Percentiles rank a stretch among this genome's conserved stretches.
phyloP scores from a whole-genome alignment of 352 stramenopile species.

The Phytophthora pseudosyringae region DNA sequence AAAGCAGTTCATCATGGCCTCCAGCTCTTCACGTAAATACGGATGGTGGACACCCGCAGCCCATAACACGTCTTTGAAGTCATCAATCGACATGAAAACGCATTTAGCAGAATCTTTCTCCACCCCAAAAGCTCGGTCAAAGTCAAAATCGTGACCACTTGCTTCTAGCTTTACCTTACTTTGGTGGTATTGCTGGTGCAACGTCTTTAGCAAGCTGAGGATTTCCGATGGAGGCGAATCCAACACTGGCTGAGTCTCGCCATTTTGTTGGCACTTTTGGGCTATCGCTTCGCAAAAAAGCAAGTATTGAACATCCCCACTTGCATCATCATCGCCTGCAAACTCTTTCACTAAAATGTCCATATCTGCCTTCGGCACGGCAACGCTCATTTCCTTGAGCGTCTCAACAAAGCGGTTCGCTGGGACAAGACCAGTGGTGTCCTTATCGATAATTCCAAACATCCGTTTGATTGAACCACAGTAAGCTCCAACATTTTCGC shows the following conservation, averaged over 20 bases:
- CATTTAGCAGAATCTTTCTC: slow-evolving; percentile 42
- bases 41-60: slow-evolving; percentile 61
- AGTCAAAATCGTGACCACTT: slow-evolving; percentile 46
- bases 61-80: slow-evolving; percentile 83
- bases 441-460: slow-evolving; percentile 84
- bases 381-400: slow-evolving; percentile 69
- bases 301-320: slow-evolving; percentile 51
- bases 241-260: slow-evolving; percentile 25
- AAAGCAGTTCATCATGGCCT: slow-evolving; percentile 67
- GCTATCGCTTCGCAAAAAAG: slow-evolving; percentile 67
- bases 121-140: slow-evolving; percentile 55
- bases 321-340: slow-evolving; percentile 29
- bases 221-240: slow-evolving; percentile 49
- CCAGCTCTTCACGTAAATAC: slow-evolving; percentile 73
- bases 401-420: slow-evolving; percentile 58
- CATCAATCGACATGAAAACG: slow-evolving; percentile 54
- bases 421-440: slow-evolving; percentile 59
- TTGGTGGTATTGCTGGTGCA: slow-evolving; percentile 51
- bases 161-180: slow-evolving; percentile 30
- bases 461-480: slow-evolving; percentile 78
- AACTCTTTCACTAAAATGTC: slow-evolving; percentile 56
- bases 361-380: slow-evolving; percentile 45
- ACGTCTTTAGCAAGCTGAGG: slow-evolving; percentile 54
- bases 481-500: slow-evolving; percentile 50
- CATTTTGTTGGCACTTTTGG: slow-evolving; percentile 48